phyloP scores from a whole-genome alignment of 2,329 filamentous ascomycete species.

The Neonectria sp. region DNA sequence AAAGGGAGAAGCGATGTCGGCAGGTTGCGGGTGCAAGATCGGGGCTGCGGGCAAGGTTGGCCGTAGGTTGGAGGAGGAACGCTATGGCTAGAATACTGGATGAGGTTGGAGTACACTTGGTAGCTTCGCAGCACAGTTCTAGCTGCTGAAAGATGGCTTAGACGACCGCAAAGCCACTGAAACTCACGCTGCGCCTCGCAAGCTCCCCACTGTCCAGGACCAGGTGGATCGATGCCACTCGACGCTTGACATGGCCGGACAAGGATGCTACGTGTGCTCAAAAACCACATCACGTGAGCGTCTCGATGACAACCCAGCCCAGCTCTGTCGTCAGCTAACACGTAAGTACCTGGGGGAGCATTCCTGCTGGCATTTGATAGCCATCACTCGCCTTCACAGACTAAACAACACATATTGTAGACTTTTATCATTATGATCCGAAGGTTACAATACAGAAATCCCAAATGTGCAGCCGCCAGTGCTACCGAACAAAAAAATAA shows the following conservation, averaged over 20 bases:
- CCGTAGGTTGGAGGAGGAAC: slow-evolving; percentile 42
- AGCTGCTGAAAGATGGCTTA: slow-evolving; percentile 23
- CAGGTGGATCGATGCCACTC: slow-evolving; percentile 34
- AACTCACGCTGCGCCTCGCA: slow-evolving; percentile 45
- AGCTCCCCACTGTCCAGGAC: slow-evolving; percentile 35
- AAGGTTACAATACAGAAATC: slow-evolving; percentile 43
- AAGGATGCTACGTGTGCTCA: slow-evolving; percentile 29
- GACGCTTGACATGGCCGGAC: slow-evolving; percentile 23
- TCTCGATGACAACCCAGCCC: neutral
- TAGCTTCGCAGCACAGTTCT: slow-evolving; percentile 18
- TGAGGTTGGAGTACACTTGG: slow-evolving; percentile 19
- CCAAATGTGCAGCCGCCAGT: slow-evolving; percentile 42
- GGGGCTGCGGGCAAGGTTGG: slow-evolving; percentile 38
- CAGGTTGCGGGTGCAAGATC: slow-evolving; percentile 26
- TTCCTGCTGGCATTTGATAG: neutral
- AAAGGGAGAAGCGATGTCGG: slow-evolving; percentile 12
- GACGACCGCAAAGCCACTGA: slow-evolving; percentile 39
- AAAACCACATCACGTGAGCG: slow-evolving; percentile 38
- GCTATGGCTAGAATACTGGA: slow-evolving; percentile 25
- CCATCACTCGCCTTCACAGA: neutral
- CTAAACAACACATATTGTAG: slow-evolving; percentile 26
- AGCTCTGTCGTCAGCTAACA: neutral
- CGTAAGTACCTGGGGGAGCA: too few species aligned
- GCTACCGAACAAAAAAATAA: slow-evolving; percentile 37
- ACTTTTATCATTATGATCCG: slow-evolving; percentile 48